Evolutionary conservation across 202 grass and related monocot species (phyloP).

Genomic region (Schoenoplectus tabernaemontani): DNA sequence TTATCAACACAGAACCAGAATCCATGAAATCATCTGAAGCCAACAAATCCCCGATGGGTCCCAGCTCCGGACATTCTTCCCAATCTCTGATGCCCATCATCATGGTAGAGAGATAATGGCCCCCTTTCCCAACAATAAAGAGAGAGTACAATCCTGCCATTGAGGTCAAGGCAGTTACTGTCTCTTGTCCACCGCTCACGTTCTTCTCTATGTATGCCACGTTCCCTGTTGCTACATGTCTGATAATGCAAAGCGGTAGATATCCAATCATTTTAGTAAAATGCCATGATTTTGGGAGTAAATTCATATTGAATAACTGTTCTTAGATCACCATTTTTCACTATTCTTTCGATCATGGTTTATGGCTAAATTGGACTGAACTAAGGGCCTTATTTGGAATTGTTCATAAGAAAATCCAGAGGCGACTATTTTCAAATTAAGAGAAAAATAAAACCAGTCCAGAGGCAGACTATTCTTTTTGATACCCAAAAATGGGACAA

Average conservation of each 20-base stretch:
- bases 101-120: conserved; percentile 11
- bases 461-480: neutral
- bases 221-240: conserved; percentile 30
- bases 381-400: neutral
- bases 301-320: neutral
- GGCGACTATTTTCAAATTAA: too few relatives aligned
- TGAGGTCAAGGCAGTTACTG: conserved; percentile 26
- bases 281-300: too few relatives aligned
- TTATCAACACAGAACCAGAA: conserved; percentile 46
- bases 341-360: neutral
- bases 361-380: neutral
- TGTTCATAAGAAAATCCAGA: neutral
- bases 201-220: conserved; percentile 38
- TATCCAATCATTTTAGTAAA: neutral
- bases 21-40: conserved; percentile 55
- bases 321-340: neutral
- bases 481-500: neutral
- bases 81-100: conserved; percentile 41
- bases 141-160: conserved; percentile 53
- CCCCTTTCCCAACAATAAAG: conserved; percentile 42
- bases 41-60: conserved; percentile 54
- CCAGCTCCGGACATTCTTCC: conserved; percentile 55
- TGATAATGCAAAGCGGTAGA: neutral
- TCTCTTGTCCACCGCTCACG: conserved; percentile 42
- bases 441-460: neutral